Evolutionary conservation across 176 grass and related monocot genomes (phyloP), one percentile per base, ranked within the genome.

Genomic region (Oryza australiensis): DNA sequence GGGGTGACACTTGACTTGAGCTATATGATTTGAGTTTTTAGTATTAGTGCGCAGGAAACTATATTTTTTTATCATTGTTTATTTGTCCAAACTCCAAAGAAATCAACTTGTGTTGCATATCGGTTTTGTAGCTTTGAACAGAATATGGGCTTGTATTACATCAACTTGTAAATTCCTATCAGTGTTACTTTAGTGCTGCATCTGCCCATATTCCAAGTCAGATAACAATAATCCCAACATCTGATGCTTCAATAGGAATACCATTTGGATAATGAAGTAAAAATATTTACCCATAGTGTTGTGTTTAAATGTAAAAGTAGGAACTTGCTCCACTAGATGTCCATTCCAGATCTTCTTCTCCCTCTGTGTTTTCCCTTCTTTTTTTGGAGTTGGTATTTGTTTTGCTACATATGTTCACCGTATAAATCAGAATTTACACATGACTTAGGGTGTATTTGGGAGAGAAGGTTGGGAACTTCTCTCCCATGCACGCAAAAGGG

Each of bases 111-210:
- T 68, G 12, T 51, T 68, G 43, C 11, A 80, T 66, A 51, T 68
- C 77, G 49, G 12, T 68, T 26, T 79, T 79, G 7, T 41, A 51
- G 14, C 49, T 48, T 67, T 79, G 63, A 63, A 49, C 27, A 79
- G 20, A 48, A 66, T 26, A 68, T 68, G 35, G 14, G 27, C 13
- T 46, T 46, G 13, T 53, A 8, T 68, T 22, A 26, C 49, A 55
- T 80, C 28, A 35, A 68, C 42, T 51, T 80, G 12, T 68, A 5
- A 37, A 43, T 37, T 48, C 3, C 42, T 34, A 49, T 35, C 3
- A 35, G 29, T 68, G 8, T 65, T 66, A 48, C 40, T 79, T 64
- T 29, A 12, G n/a, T 33, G 27, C 33, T 66, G 18, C 5, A 5
- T 66, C 10, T 4, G 13, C 40, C 38, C 40, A 78, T 46, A 48